These are phyloP conservation scores for Daldinia decipiens DNA, from an alignment of 495 filamentous ascomycete genomes.

Conservation along the genomic window DNA sequence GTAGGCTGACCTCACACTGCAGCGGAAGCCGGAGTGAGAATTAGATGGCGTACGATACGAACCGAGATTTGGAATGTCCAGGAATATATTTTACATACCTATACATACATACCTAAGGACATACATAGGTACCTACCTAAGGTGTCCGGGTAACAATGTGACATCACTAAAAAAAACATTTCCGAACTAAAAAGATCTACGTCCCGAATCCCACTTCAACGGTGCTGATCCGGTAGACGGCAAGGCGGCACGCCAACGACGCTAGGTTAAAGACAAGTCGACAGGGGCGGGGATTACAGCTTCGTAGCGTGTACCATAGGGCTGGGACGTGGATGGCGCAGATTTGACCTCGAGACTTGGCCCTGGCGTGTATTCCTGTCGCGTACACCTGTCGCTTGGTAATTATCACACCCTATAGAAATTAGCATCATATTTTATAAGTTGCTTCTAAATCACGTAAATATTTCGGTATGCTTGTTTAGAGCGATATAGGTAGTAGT, in stretches of 20 bases:
- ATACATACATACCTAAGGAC: too few species aligned
- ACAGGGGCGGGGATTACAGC: conserved; percentile 23
- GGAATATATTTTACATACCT: not conserved
- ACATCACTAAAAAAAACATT: conserved; percentile 18
- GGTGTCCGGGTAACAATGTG: conserved; percentile 5
- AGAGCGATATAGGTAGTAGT: not conserved
- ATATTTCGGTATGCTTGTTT: not conserved
- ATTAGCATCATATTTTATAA: not conserved
- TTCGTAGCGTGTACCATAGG: conserved; percentile 37
- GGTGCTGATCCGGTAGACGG: conserved; percentile 28
- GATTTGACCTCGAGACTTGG: not conserved
- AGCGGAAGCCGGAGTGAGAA: conserved; percentile 9
- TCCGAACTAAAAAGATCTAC: conserved; percentile 24
- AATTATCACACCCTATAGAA: not conserved
- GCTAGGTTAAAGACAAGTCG: conserved; percentile 28
- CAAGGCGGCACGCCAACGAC: conserved; percentile 19
- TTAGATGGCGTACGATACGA: not conserved
- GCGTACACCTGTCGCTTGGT: not conserved
- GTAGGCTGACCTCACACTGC: conserved; percentile 36
- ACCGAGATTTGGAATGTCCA: not conserved
- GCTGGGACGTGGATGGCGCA: conserved; percentile 19
- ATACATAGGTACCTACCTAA: too few species aligned
- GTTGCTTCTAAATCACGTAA: not conserved
- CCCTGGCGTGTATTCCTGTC: not conserved
- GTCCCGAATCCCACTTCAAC: conserved; percentile 26